Evolutionary conservation across 1,284 basidiomycete species (phyloP), one percentile per base, ranked within the genome.

Genomic region (Pascua sp.): DNA sequence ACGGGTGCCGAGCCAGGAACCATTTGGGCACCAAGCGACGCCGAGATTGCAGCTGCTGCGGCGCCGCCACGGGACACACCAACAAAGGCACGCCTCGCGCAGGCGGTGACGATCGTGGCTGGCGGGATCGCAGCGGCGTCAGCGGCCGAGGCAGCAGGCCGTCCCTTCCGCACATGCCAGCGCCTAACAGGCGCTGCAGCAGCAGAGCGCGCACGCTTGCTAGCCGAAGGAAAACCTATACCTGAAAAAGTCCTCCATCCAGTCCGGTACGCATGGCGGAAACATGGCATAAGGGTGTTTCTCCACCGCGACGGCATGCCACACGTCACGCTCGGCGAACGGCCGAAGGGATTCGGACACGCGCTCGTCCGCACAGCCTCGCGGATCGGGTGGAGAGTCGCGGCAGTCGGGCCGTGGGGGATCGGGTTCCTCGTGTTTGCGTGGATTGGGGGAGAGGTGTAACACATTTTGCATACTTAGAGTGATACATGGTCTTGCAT

Each of bases 391-490:
- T 76, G 73, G 72, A 65, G 73, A 39, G 46, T 77, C 36, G 72
- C 73, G 1, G 67, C 68, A 12, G 74, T 77, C 10, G 73, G 72
- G 9, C 76, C 76, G 4, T 77, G 76, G 76, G 75, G 75, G 5
- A 60, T 73, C n/a, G 75, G 73, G 9, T 77, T 77, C 55, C 52
- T 77, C 17, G 67, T 74, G 11, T 77, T 72, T 68, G 72, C 76
- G 5, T 77, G 72, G 71, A 69, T 77, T 7, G 76, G 76, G 13
- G 76, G 76, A 13, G 76, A 77, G 55, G 68, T 77, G 7, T 77
- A 18, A n/a, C 40, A 42, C 24, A 32, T 32, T 32, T 32, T 32
- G 24, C 24, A 32, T 32, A 32, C 24, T 32, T 32, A 32, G 24
- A 32, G 24, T 32, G 24, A 32, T 32, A 32, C 24, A 32, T 32